Evolutionary conservation across 2,329 filamentous ascomycete genomes (phyloP).

Genomic region (Colletotrichum nymphaeae): DNA sequence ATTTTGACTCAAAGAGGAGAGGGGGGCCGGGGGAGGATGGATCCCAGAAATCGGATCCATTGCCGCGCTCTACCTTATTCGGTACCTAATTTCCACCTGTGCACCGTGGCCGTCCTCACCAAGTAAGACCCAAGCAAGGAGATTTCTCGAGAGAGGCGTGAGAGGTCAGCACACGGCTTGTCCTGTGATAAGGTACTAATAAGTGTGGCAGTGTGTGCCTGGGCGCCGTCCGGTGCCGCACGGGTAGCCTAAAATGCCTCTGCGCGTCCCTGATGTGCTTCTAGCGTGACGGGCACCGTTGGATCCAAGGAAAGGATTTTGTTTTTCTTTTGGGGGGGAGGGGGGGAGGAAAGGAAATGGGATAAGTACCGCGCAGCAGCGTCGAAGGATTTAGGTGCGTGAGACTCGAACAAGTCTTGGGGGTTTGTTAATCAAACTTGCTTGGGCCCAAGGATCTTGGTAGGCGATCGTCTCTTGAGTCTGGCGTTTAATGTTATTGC

Average conservation of each 20-base stretch:
- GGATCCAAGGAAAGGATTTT: neutral
- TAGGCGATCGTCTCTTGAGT: neutral
- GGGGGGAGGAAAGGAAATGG: neutral
- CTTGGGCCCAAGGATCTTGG: neutral
- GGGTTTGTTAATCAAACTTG: constrained; percentile 1
- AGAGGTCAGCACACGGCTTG: too few relatives aligned
- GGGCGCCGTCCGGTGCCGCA: neutral
- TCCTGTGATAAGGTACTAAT: too few relatives aligned
- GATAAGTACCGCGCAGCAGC: constrained; percentile 2
- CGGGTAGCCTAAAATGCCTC: neutral
- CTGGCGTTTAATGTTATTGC: neutral
- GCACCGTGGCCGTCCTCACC: neutral
- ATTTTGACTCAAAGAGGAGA: constrained; percentile 3
- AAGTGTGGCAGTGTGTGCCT: neutral
- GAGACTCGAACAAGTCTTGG: neutral
- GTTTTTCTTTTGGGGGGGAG: neutral
- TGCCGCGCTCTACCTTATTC: constrained; percentile 18
- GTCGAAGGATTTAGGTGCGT: neutral
- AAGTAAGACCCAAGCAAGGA: too few relatives aligned
- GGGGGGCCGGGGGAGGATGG: neutral
- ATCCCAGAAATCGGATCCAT: neutral
- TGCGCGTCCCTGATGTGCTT: neutral
- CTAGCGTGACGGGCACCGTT: neutral
- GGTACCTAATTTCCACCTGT: constrained; percentile 28
- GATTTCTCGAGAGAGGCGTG: too few relatives aligned